phyloP scores from a whole-genome alignment of 192 early-diverging fungal genomes.

The Rhizophagus clarus region DNA sequence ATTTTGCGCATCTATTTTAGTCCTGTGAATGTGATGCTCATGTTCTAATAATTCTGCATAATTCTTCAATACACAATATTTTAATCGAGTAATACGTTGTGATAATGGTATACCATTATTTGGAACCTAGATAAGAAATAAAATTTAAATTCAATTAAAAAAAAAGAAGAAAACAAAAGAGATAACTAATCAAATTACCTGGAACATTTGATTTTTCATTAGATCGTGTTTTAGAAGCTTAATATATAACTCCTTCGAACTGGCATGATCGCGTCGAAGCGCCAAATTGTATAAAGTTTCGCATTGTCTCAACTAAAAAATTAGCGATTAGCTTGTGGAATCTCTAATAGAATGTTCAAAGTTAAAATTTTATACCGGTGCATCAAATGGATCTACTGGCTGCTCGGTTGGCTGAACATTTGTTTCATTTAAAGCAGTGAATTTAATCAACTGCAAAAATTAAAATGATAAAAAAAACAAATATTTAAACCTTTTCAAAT shows the following conservation, averaged over 20 bases:
- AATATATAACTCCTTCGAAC: background rate
- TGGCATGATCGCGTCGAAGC: background rate
- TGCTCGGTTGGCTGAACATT: background rate
- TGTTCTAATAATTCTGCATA: slow-evolving; percentile 16
- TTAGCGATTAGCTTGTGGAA: background rate
- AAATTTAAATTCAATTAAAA: background rate
- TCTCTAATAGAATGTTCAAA: background rate
- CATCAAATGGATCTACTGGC: background rate
- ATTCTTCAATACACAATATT: slow-evolving; percentile 14
- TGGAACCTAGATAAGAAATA: background rate
- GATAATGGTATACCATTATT: background rate
- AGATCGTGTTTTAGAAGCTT: background rate
- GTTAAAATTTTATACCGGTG: background rate
- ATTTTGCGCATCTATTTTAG: slow-evolving; percentile 7
- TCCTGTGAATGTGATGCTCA: background rate
- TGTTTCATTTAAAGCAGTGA: background rate
- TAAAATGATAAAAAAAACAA: background rate
- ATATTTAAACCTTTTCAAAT: too few relatives aligned
- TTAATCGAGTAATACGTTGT: slow-evolving; percentile 18
- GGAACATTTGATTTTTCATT: slow-evolving; percentile 1
- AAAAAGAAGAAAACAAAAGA: too few relatives aligned
- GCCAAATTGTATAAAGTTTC: slow-evolving; percentile 23
- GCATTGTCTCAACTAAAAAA: background rate
- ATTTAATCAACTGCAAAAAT: slow-evolving; percentile 14
- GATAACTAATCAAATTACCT: background rate